Percentiles rank a stretch among this genome's conserved stretches.
Evolutionary conservation across 1,284 basidiomycete species (phyloP).

Genomic region (Ceratobasidium theobromae): DNA sequence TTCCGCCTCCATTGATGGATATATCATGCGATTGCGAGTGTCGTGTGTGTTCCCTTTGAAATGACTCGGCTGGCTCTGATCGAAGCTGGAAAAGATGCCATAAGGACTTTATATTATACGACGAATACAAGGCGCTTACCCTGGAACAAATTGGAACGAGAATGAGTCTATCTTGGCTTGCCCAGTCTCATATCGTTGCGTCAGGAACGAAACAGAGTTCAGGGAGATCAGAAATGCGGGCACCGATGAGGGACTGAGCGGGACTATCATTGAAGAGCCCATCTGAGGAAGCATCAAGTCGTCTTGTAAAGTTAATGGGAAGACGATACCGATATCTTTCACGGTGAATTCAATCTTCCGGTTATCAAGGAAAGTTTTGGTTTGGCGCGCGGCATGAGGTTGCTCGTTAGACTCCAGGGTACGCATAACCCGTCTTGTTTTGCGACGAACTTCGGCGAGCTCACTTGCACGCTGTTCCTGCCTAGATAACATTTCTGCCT

Average conservation of each 20-base stretch:
- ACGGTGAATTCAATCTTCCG: constrained; percentile 66
- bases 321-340: constrained; percentile 77
- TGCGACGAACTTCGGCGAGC: constrained; percentile 78
- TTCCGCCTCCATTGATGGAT: constrained; percentile 78
- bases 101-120: constrained; percentile 6
- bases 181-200: constrained; percentile 76
- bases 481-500: constrained; percentile 72
- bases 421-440: constrained; percentile 66
- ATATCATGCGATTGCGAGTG: constrained; percentile 73
- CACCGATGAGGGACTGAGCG: constrained; percentile 47
- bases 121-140: constrained; percentile 50
- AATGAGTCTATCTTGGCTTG: constrained; percentile 69
- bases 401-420: constrained; percentile 61
- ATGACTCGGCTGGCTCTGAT: constrained; percentile 65
- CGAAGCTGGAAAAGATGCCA: constrained; percentile 57
- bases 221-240: constrained; percentile 85
- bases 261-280: constrained; percentile 1
- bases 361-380: constrained; percentile 50
- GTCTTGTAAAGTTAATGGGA: constrained; percentile 61
- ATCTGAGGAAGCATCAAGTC: constrained; percentile 31
- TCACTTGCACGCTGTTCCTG: constrained; percentile 74
- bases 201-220: constrained; percentile 68
- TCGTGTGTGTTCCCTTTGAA: constrained; percentile 71
- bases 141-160: constrained; percentile 80
- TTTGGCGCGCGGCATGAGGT: not conserved